These are phyloP conservation scores for Ceratocystis albifundus DNA, from an alignment of 2,329 filamentous ascomycete species.

Conservation along the genomic window DNA sequence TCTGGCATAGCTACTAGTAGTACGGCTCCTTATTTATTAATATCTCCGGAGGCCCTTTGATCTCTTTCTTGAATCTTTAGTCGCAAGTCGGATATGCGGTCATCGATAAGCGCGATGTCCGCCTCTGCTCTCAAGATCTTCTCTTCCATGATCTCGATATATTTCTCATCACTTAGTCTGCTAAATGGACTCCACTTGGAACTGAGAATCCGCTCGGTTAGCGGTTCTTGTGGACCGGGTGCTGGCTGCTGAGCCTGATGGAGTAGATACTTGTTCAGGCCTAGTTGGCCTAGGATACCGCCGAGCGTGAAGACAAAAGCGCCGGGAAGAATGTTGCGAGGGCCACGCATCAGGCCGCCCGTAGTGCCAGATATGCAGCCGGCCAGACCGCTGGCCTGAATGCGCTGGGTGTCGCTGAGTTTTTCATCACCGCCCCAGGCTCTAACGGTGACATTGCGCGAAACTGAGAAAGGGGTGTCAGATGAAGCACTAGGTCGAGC, in stretches of 20 bases:
- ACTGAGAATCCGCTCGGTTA: constrained; percentile 34
- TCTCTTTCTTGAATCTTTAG: constrained; percentile 18
- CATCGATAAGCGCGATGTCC: constrained; percentile 67
- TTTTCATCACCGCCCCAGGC: constrained; percentile 41
- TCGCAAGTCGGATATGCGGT: constrained; percentile 47
- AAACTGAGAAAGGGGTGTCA: constrained; percentile 32
- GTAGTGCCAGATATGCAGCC: constrained; percentile 57
- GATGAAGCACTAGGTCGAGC: background rate
- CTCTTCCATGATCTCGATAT: constrained; percentile 57
- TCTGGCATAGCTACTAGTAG: background rate
- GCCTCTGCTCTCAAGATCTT: constrained; percentile 60
- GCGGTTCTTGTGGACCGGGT: constrained; percentile 20
- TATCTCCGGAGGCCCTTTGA: background rate
- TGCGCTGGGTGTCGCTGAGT: constrained; percentile 46
- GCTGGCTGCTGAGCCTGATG: constrained; percentile 31
- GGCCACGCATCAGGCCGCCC: constrained; percentile 46
- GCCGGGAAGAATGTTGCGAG: constrained; percentile 42
- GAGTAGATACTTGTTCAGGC: constrained; percentile 29
- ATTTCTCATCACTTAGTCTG: constrained; percentile 60
- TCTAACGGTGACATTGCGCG: constrained; percentile 38
- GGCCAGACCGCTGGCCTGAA: constrained; percentile 56
- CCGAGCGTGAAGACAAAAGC: constrained; percentile 38
- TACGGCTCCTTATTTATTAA: background rate
- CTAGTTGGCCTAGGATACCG: constrained; percentile 34
- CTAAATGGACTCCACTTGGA: constrained; percentile 63